A percentile compares a stretch with the other conserved stretches of the same genome.
phyloP scores from a whole-genome alignment of 805 yeast species.

The Debaryomyces castellii region DNA sequence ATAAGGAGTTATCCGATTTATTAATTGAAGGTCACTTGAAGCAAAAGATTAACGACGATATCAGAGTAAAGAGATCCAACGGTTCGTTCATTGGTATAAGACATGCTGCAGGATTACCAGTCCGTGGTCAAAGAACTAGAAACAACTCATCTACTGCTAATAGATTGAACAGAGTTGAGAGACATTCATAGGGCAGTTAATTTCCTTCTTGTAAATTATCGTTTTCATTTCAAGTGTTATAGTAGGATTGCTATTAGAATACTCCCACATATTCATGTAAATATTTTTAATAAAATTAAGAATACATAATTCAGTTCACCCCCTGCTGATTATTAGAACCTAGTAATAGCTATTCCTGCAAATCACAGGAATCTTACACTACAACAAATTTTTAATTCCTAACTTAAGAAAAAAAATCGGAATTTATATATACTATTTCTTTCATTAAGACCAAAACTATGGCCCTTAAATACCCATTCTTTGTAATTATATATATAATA shows the following conservation, averaged over 20 bases:
- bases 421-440: too few relatives aligned
- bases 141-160: slow-evolving; percentile 89
- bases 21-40: slow-evolving; percentile 79
- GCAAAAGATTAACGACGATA: slow-evolving; percentile 75
- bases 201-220: background rate
- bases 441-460: too few relatives aligned
- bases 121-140: slow-evolving; percentile 84
- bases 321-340: too few relatives aligned
- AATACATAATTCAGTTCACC: background rate
- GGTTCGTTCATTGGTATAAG: slow-evolving; percentile 88
- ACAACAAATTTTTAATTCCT: too few relatives aligned
- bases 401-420: too few relatives aligned
- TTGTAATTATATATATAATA: too few relatives aligned
- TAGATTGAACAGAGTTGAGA: slow-evolving; percentile 74
- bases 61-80: slow-evolving; percentile 71
- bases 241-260: background rate
- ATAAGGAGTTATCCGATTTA: slow-evolving; percentile 82
- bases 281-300: background rate
- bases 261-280: background rate
- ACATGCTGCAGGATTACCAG: slow-evolving; percentile 72
- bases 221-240: background rate
- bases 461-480: too few relatives aligned
- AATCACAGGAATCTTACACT: too few relatives aligned
- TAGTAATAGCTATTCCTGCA: too few relatives aligned
- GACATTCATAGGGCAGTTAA: slow-evolving; percentile 25